These are phyloP conservation scores for Thelonectria olida DNA, from an alignment of 2,329 filamentous ascomycete species.

Conservation along the genomic window DNA sequence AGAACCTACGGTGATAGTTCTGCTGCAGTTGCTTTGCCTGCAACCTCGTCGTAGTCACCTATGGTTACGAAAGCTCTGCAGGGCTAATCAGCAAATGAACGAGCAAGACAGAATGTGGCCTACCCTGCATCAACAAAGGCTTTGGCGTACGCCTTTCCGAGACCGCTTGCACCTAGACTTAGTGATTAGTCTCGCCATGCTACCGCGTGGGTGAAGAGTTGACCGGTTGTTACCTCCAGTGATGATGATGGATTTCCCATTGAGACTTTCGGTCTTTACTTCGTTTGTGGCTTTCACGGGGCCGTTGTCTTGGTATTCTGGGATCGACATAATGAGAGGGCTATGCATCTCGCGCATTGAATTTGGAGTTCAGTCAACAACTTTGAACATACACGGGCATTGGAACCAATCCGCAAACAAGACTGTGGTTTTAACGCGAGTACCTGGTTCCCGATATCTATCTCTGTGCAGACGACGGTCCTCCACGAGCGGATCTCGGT, in stretches of 20 bases:
- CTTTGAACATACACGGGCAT: too few relatives aligned
- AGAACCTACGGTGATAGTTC: conserved; percentile 7
- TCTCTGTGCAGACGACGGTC: too few relatives aligned
- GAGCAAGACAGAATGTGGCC: not conserved
- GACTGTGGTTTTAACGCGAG: too few relatives aligned
- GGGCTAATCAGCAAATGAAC: not conserved
- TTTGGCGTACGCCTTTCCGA: conserved; percentile 14
- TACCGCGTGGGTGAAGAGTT: not conserved
- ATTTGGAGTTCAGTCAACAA: not conserved
- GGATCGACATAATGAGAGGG: conserved; percentile 9
- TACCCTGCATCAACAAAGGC: conserved; percentile 14
- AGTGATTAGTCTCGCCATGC: not conserved
- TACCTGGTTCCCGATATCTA: too few relatives aligned
- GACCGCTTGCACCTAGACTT: conserved; percentile 8
- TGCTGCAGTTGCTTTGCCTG: not conserved
- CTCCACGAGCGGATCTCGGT: too few relatives aligned
- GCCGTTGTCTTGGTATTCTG: conserved; percentile 10
- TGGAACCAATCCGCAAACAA: too few relatives aligned
- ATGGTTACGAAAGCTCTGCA: conserved; percentile 15
- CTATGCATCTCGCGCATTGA: not conserved
- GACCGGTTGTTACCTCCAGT: conserved; percentile 7
- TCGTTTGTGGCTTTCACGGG: not conserved
- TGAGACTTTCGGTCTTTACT: not conserved
- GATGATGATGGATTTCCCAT: conserved; percentile 10
- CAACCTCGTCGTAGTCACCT: conserved; percentile 8